Base-by-base conservation (phyloP, 2,329 filamentous ascomycete species). In the Aspergillus versicolor region DNA sequence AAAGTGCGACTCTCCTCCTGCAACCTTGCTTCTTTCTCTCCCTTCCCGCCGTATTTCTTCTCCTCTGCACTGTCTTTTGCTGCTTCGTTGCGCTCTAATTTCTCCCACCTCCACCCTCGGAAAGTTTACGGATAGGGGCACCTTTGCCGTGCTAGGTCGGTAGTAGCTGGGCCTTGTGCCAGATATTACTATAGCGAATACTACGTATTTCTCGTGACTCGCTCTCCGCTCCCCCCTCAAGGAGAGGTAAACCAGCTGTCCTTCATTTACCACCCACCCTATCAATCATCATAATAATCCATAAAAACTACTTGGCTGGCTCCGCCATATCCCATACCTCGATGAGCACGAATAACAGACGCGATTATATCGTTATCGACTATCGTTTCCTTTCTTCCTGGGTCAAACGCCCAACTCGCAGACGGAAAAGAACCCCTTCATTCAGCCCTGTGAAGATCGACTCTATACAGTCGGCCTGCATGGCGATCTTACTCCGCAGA, bases 331-430 rank as follows among this genome's bases (percentile, higher is more conserved):
- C 61, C 63, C 67, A 65, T 61, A 68, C 67, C 65, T 72, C 69
- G 70, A 73, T 72, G 70, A 68, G 62, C 63, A 65, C 64, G 65
- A 69, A 63, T 63, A 69, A 66, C 64, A 68, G 63, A 61, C 70
- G 65, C 66, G 68, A 69, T 62, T 71, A 67, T 60, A 62, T 72
- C 56, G 61, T 40, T 44, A 41, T 72, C 51, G 70, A 73, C 66
- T 72, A 71, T 71, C 70, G 70, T 56, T 73, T 70, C 42, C 47
- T 70, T 44, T 67, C 69, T 52, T 71, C 69, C 54, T 72, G 70
- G 70, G 67, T 69, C 41, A 68, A 70, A 64, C 62, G 54, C 58
- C 65, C 59, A 55, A 64, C 62, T 34, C 63, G 56, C 65, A 66
- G 53, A 69, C 65, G 64, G 68, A 64, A 67, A 62, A 57, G 54